These are phyloP conservation scores for Diversispora epigaea DNA, from an alignment of 192 early-diverging fungal species.

Conservation along the genomic window DNA sequence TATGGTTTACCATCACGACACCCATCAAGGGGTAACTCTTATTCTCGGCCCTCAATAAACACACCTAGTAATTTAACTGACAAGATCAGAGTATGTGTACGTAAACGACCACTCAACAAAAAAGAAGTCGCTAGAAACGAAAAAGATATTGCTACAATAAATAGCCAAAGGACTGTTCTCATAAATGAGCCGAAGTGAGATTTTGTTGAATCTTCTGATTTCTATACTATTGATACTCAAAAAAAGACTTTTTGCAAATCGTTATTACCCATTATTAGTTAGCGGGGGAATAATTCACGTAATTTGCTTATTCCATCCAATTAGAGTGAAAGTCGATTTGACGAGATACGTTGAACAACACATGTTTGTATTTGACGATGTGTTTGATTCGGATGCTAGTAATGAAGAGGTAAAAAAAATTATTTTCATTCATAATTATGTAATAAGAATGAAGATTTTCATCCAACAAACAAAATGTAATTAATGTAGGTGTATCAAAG, in stretches of 20 bases:
- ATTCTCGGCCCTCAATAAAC: conserved; percentile 32
- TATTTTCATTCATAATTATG: neutral
- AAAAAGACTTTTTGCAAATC: neutral
- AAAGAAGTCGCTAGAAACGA: conserved; percentile 83
- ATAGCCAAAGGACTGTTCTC: conserved; percentile 67
- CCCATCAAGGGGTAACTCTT: conserved; percentile 32
- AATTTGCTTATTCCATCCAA: neutral
- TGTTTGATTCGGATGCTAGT: conserved; percentile 76
- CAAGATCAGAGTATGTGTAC: conserved; percentile 94
- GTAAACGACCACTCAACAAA: conserved; percentile 89
- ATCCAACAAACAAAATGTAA: neutral
- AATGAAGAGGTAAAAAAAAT: conserved; percentile 83
- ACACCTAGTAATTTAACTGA: conserved; percentile 63
- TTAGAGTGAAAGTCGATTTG: conserved; percentile 89
- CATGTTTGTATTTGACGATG: conserved; percentile 94
- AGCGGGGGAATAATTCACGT: neutral
- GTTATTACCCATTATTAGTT: conserved; percentile 1
- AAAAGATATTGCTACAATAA: conserved; percentile 76
- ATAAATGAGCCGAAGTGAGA: conserved; percentile 94
- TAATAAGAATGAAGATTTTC: neutral
- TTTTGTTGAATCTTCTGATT: neutral
- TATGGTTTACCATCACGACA: conserved; percentile 66
- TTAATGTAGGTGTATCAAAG: conserved; percentile 69
- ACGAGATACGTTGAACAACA: conserved; percentile 95
- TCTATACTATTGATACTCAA: neutral